Evolutionary conservation across 257 asterid species (phyloP).

Genomic region (Mentha longifolia): DNA sequence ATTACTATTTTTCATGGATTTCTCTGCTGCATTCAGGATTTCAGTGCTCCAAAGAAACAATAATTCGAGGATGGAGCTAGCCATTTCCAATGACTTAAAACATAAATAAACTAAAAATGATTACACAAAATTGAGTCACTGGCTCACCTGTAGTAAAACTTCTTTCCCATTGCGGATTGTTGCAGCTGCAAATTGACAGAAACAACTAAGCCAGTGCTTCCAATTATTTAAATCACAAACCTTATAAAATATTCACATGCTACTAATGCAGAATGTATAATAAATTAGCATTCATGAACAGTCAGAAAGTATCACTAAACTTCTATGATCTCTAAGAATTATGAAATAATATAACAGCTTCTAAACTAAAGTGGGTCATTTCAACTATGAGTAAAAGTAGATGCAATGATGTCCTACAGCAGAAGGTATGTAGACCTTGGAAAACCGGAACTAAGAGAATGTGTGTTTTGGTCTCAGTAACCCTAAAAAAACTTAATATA

Average conservation of each 20-base stretch:
- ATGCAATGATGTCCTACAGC: not conserved
- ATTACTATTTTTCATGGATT: not conserved
- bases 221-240: not conserved
- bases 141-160: constrained; percentile 77
- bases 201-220: constrained; percentile 27
- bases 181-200: constrained; percentile 56
- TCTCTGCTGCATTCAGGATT: constrained; percentile 8
- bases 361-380: not conserved
- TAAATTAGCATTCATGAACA: constrained; percentile 5
- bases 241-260: not conserved
- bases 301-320: not conserved
- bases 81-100: constrained; percentile 2
- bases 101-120: not conserved
- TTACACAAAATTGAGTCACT: constrained; percentile 42
- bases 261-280: constrained; percentile 23
- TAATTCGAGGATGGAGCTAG: not conserved
- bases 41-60: not conserved
- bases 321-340: constrained; percentile 9
- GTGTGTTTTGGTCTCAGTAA: not conserved
- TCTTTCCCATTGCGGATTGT: constrained; percentile 77
- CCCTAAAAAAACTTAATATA: not conserved
- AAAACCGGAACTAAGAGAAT: constrained; percentile 3
- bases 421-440: not conserved
- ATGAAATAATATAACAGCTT: constrained; percentile 8
- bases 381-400: constrained; percentile 5